Percentiles rank a stretch among this genome's conserved stretches.
These are phyloP conservation scores for Pyropia yezoensis DNA, from an alignment of 23 red algal species.

Conservation along the genomic window DNA sequence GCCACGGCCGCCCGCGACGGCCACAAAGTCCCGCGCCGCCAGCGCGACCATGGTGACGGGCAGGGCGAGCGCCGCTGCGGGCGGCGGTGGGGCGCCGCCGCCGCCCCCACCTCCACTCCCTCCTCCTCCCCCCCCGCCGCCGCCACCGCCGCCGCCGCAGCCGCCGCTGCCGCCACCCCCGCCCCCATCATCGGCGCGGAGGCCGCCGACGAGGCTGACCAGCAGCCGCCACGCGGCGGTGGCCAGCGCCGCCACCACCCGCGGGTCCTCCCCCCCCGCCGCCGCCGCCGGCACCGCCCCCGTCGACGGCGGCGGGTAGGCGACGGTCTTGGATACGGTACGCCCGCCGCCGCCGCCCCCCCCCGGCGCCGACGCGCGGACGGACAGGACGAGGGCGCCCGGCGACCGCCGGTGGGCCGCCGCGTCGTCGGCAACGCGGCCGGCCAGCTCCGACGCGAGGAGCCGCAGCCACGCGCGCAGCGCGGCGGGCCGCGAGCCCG, in stretches of 20 bases:
- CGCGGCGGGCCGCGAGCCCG: constrained; percentile 4
- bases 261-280: too few relatives aligned
- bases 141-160: too few relatives aligned
- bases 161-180: too few relatives aligned
- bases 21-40: constrained; percentile 9
- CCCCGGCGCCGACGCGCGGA: not conserved
- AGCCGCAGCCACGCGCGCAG: constrained; percentile 43
- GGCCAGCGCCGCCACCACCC: not conserved
- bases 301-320: too few relatives aligned
- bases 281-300: too few relatives aligned
- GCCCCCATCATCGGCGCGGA: not conserved
- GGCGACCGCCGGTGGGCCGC: constrained; percentile 14
- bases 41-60: not conserved
- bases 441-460: constrained; percentile 42
- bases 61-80: not conserved
- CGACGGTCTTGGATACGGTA: too few relatives aligned
- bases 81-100: too few relatives aligned
- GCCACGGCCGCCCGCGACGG: too few relatives aligned
- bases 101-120: too few relatives aligned
- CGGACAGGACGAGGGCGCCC: not conserved
- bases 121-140: too few relatives aligned
- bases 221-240: not conserved
- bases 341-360: too few relatives aligned
- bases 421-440: constrained; percentile 27
- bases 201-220: not conserved